A percentile compares a stretch with the other conserved stretches of the same genome.
phyloP scores from a whole-genome alignment of 192 early-diverging fungal species.

The Podila epigama region DNA sequence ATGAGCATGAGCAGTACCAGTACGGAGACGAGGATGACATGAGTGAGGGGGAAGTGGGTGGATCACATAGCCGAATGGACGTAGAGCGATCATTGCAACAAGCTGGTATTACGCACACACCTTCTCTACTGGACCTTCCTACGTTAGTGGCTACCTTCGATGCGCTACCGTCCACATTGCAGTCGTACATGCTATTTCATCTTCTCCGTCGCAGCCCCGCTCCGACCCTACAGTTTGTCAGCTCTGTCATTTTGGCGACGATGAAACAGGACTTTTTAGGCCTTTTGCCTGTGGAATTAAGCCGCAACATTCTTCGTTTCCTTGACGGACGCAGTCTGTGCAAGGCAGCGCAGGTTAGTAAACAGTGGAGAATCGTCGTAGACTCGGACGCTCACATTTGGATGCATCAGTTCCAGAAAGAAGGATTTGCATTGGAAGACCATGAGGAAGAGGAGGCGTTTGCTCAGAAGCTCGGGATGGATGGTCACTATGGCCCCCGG shows the following conservation, averaged over 20 bases:
- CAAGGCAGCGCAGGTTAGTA: conserved; percentile 82
- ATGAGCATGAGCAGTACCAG: conserved; percentile 6
- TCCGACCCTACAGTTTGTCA: conserved; percentile 89
- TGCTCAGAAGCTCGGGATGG: conserved; percentile 42
- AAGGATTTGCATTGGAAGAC: conserved; percentile 53
- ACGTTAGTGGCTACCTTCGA: conserved; percentile 81
- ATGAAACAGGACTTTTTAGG: conserved; percentile 92
- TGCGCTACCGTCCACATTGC: conserved; percentile 73
- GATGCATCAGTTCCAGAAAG: conserved; percentile 53
- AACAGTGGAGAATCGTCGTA: conserved; percentile 78
- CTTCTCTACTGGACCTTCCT: conserved; percentile 51
- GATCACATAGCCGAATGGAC: conserved; percentile 20
- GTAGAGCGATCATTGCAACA: conserved; percentile 37
- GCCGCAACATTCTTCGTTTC: conserved; percentile 81
- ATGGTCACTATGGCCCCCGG: conserved; percentile 43
- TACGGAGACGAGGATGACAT: conserved; percentile 26
- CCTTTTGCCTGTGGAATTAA: conserved; percentile 71
- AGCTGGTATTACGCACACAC: conserved; percentile 22
- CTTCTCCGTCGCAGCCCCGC: conserved; percentile 84
- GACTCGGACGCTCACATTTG: conserved; percentile 71
- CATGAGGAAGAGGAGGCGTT: conserved; percentile 49
- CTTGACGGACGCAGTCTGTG: conserved; percentile 84
- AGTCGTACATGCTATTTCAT: conserved; percentile 90
- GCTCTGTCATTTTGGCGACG: conserved; percentile 85
- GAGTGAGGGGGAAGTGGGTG: conserved; percentile 13